A percentile compares a stretch with the other conserved stretches of the same genome.
Conservation (phyloP, 2,329 filamentous ascomycete genomes). For the Cordyceps militaris region DNA sequence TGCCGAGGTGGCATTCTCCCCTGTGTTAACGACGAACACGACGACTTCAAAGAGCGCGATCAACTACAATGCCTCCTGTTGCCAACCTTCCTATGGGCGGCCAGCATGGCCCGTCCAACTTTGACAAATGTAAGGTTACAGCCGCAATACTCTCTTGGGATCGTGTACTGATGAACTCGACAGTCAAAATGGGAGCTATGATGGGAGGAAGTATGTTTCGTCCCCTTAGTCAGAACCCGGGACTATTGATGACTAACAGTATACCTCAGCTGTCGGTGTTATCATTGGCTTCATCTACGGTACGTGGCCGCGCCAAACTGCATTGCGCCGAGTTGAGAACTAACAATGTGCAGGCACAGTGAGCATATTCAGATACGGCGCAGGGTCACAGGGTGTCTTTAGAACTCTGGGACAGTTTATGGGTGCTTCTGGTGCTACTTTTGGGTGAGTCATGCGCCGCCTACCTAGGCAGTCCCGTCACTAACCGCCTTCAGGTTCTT, state of each 20-base stretch:
- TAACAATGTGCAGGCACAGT: conserved; percentile 59
- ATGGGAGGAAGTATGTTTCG: conserved; percentile 92
- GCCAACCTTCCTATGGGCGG: conserved; percentile 30
- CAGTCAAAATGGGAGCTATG: conserved; percentile 97
- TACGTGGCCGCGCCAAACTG: conserved; percentile 32
- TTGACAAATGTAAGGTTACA: conserved; percentile 45
- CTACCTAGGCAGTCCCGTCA: background rate
- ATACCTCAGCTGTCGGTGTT: conserved; percentile 69
- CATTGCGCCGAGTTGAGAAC: conserved; percentile 8
- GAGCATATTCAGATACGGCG: conserved; percentile 92
- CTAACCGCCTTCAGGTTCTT: conserved; percentile 59
- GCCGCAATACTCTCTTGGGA: background rate
- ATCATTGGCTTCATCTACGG: conserved; percentile 99
- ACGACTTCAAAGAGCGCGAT: background rate
- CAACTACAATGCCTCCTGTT: conserved; percentile 33
- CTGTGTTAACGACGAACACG: background rate
- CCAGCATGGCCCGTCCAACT: conserved; percentile 42
- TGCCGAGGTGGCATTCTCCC: background rate
- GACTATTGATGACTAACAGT: conserved; percentile 24
- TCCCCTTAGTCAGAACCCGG: background rate
- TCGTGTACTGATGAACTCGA: conserved; percentile 16
- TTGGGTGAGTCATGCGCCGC: conserved; percentile 58
- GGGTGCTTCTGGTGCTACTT: conserved; percentile 88
- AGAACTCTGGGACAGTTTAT: conserved; percentile 95
- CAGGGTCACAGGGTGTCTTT: conserved; percentile 88